A percentile compares a stretch with the other conserved stretches of the same genome.
phyloP scores from a whole-genome alignment of 257 asterid genomes.

The Misopates orontium region DNA sequence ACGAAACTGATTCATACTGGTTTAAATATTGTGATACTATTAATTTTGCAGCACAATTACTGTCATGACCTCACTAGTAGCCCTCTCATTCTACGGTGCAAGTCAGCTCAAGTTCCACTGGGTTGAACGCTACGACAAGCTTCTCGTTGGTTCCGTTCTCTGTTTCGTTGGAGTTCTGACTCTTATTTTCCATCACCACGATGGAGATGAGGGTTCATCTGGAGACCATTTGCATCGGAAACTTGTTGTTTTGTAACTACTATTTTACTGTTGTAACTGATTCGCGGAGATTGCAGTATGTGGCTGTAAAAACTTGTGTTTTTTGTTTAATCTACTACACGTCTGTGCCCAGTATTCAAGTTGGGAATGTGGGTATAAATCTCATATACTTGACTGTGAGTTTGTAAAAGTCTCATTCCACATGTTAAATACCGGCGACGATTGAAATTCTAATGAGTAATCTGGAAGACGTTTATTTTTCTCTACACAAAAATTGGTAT shows the following conservation, averaged over 20 bases:
- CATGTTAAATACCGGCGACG: no score
- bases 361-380: no score
- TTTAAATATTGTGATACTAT: slow-evolving; percentile 1
- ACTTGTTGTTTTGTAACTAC: background rate
- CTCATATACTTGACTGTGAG: no score
- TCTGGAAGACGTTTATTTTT: no score
- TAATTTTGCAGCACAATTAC: slow-evolving; percentile 70
- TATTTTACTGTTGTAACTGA: background rate
- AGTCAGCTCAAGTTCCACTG: slow-evolving; percentile 98
- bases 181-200: slow-evolving; percentile 81
- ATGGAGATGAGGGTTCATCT: background rate
- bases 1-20: background rate
- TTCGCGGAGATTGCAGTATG: background rate
- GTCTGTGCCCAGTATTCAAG: no score
- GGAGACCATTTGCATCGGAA: no score
- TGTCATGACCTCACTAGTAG: slow-evolving; percentile 95
- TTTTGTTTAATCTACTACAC: no score
- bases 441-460: no score
- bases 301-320: background rate
- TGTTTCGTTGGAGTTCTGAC: slow-evolving; percentile 89
- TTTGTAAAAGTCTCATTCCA: no score
- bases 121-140: slow-evolving; percentile 96
- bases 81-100: slow-evolving; percentile 95
- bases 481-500: no score
- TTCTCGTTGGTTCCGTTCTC: slow-evolving; percentile 89